phyloP scores from a whole-genome alignment of 768 basidiomycete species.

The Wakefieldia striispora region DNA sequence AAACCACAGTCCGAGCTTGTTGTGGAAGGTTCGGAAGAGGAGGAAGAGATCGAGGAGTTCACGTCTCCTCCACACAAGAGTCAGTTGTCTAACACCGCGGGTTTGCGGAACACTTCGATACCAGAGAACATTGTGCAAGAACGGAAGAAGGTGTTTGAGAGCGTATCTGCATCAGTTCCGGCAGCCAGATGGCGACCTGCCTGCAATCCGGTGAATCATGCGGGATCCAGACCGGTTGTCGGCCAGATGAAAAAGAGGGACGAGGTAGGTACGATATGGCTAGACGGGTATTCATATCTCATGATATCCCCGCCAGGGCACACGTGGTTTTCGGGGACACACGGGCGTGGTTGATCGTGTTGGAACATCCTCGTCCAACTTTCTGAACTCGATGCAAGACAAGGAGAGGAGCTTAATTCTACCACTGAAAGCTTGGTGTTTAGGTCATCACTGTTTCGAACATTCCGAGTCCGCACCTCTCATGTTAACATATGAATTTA shows the following conservation, averaged over 20 bases:
- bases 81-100: not conserved
- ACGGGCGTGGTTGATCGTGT: constrained; percentile 14
- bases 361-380: constrained; percentile 28
- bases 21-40: constrained; percentile 25
- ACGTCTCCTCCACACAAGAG: constrained; percentile 1
- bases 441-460: constrained; percentile 22
- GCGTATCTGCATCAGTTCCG: not conserved
- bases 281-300: constrained; percentile 1
- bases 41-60: constrained; percentile 21
- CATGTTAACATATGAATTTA: constrained; percentile 12
- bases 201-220: not conserved
- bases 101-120: constrained; percentile 8
- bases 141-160: constrained; percentile 11
- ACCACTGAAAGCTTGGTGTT: constrained; percentile 28
- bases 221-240: not conserved
- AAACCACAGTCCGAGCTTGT: constrained; percentile 5
- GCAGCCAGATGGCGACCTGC: constrained; percentile 5
- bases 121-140: constrained; percentile 17
- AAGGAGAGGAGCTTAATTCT: constrained; percentile 6
- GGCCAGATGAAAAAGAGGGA: constrained; percentile 26
- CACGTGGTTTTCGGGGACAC: not conserved
- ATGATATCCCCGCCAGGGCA: constrained; percentile 7
- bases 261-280: constrained; percentile 17
- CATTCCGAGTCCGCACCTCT: constrained; percentile 12
- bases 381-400: constrained; percentile 17